These are phyloP conservation scores for Fusarium algeriense DNA, from an alignment of 2,329 filamentous ascomycete species.

Conservation along the genomic window DNA sequence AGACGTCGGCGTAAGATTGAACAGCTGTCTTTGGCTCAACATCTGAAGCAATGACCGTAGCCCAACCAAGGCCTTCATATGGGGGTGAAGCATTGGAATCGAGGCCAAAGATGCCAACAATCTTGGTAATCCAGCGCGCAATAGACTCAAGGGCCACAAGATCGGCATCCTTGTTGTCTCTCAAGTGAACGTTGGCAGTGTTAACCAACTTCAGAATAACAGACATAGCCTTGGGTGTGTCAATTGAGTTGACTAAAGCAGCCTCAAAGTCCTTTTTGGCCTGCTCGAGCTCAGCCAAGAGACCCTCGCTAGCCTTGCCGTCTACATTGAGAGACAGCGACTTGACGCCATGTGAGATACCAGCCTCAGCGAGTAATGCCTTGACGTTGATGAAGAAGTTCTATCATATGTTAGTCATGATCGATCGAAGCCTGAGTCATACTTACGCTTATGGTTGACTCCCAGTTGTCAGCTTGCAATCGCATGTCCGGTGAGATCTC, in stretches of 20 bases:
- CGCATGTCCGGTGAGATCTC: conserved; percentile 90
- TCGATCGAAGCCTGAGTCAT: background rate
- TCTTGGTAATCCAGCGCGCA: conserved; percentile 83
- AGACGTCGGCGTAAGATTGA: conserved; percentile 61
- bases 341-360: conserved; percentile 51
- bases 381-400: conserved; percentile 72
- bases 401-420: conserved; percentile 50
- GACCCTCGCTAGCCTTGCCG: conserved; percentile 49
- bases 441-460: conserved; percentile 77
- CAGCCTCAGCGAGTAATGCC: conserved; percentile 63
- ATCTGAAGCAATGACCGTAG: conserved; percentile 55
- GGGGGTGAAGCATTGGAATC: conserved; percentile 70
- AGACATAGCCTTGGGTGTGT: conserved; percentile 84
- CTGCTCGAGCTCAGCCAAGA: conserved; percentile 61
- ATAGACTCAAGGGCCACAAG: conserved; percentile 65
- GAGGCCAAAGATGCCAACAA: conserved; percentile 87
- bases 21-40: conserved; percentile 61
- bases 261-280: conserved; percentile 66
- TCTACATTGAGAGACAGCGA: conserved; percentile 54
- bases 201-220: conserved; percentile 83
- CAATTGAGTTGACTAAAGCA: conserved; percentile 85
- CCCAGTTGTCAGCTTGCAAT: conserved; percentile 80
- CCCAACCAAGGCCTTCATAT: conserved; percentile 70
- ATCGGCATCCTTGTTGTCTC: conserved; percentile 60
- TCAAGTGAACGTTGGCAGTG: conserved; percentile 75